Evolutionary conservation across 2,329 filamentous ascomycete species (phyloP).

Genomic region (Exophiala sp.): DNA sequence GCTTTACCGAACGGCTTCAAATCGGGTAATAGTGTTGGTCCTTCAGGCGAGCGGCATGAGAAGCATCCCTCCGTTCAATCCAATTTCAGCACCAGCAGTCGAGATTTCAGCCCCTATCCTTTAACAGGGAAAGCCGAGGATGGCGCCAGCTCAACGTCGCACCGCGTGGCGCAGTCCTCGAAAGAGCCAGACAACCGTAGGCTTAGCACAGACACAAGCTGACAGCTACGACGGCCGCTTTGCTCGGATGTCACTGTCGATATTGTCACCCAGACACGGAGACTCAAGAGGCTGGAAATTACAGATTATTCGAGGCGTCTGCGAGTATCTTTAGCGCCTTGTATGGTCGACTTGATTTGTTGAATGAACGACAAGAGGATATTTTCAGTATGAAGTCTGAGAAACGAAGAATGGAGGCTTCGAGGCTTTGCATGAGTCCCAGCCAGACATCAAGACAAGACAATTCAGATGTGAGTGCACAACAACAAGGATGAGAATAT

Average conservation of each 20-base stretch:
- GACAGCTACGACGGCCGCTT: background rate
- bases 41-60: slow-evolving; percentile 25
- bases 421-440: background rate
- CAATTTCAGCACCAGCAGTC: slow-evolving; percentile 48
- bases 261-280: background rate
- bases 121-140: slow-evolving; percentile 17
- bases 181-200: background rate
- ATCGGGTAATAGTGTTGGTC: slow-evolving; percentile 14
- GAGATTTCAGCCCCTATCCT: slow-evolving; percentile 37
- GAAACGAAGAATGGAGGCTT: background rate
- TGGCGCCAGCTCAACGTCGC: background rate
- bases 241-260: background rate
- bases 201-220: background rate
- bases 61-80: slow-evolving; percentile 45
- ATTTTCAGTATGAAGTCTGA: background rate
- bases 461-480: too few relatives aligned
- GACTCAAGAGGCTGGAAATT: background rate
- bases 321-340: slow-evolving; percentile 22
- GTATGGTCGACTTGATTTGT: slow-evolving; percentile 16
- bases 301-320: slow-evolving; percentile 17
- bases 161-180: background rate
- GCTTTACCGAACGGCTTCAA: slow-evolving; percentile 13
- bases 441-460: background rate
- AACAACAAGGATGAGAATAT: background rate
- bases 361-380: background rate